phyloP scores from a whole-genome alignment of 2,329 filamentous ascomycete genomes.

The Botrytis paeoniae region DNA sequence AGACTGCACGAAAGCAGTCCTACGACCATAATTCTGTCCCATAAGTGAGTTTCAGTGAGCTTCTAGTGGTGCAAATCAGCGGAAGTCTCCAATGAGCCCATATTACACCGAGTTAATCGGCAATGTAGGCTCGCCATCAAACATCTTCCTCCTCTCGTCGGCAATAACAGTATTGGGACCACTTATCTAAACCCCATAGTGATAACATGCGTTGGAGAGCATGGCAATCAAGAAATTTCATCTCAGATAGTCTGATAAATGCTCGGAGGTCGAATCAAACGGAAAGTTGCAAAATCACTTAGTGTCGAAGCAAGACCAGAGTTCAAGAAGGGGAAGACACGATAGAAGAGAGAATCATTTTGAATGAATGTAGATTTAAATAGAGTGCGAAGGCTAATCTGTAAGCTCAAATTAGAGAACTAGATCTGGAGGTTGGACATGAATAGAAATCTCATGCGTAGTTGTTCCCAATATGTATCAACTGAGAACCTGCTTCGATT shows the following conservation, averaged over 20 bases:
- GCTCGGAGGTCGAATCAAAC: background rate
- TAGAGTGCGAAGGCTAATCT: too few relatives aligned
- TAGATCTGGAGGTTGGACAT: too few relatives aligned
- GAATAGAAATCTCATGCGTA: too few relatives aligned
- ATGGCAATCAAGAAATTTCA: rapidly evolving
- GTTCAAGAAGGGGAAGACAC: background rate
- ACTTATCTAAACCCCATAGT: background rate
- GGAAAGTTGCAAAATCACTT: background rate
- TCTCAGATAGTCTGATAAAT: background rate
- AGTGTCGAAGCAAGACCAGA: background rate
- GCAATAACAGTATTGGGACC: background rate
- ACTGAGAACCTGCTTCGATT: too few relatives aligned
- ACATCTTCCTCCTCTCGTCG: background rate
- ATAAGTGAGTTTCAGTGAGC: background rate
- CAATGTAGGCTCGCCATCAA: background rate
- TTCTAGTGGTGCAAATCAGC: rapidly evolving
- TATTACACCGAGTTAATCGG: background rate
- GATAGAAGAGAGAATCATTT: too few relatives aligned
- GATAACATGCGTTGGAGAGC: background rate
- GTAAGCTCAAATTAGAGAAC: too few relatives aligned
- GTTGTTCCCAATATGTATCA: too few relatives aligned
- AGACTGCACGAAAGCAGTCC: too few relatives aligned
- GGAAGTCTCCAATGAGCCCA: background rate
- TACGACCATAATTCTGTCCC: background rate
- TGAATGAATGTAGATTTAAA: too few relatives aligned